These are phyloP conservation scores for Acacia confusa DNA, from an alignment of 306 rosid species.

Conservation along the genomic window DNA sequence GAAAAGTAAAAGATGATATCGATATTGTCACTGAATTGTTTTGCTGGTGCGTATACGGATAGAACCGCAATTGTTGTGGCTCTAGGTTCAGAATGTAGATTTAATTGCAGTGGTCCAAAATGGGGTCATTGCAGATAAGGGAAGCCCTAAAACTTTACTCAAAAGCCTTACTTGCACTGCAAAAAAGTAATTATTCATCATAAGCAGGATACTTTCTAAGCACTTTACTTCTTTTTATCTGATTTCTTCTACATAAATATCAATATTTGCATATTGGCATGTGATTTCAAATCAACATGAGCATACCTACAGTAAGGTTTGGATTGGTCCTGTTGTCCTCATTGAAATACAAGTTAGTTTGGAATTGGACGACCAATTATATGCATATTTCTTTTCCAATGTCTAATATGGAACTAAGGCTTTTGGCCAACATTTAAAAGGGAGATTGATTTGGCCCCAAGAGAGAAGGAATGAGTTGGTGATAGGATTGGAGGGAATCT, in stretches of 20 bases:
- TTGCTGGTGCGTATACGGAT: no score
- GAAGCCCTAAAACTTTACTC: slow-evolving; percentile 46
- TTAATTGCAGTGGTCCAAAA: slow-evolving; percentile 59
- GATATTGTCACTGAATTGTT: no score
- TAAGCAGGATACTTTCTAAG: slow-evolving; percentile 4
- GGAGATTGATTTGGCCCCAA: neutral
- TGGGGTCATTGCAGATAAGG: slow-evolving; percentile 57
- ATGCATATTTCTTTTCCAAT: neutral
- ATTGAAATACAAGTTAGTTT: neutral
- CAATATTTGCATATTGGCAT: neutral
- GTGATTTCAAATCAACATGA: neutral
- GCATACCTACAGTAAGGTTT: neutral
- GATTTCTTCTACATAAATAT: neutral
- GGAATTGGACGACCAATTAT: neutral
- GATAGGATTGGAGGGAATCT: neutral
- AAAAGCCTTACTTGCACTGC: slow-evolving; percentile 42
- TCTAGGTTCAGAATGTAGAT: slow-evolving; percentile 49
- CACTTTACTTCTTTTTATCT: neutral
- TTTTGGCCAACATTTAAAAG: neutral
- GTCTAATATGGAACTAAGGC: neutral
- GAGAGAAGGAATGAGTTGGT: neutral
- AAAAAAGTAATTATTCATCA: slow-evolving; percentile 33
- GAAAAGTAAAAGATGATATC: no score
- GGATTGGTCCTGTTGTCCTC: neutral
- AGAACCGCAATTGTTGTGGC: no score